Evolutionary conservation across 306 rosid species (phyloP).

Genomic region (Ormosia emarginata): DNA sequence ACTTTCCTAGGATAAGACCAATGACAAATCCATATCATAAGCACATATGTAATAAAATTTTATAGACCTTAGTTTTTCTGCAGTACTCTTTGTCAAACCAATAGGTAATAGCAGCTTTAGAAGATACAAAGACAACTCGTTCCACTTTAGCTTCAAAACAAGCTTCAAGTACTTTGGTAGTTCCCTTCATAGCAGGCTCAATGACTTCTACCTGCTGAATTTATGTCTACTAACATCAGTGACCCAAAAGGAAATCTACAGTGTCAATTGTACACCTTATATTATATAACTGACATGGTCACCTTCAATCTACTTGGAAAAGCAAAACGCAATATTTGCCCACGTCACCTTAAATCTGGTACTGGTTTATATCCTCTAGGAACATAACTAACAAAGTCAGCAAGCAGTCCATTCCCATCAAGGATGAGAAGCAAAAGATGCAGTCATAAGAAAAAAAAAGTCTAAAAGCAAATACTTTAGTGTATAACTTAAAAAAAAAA

Average conservation of each 20-base stretch:
- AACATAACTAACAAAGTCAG: too few species aligned
- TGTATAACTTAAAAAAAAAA: too few species aligned
- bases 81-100: conserved; percentile 51
- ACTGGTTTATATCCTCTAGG: too few species aligned
- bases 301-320: too few species aligned
- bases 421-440: too few species aligned
- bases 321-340: too few species aligned
- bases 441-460: too few species aligned
- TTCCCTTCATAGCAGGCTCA: conserved; percentile 74
- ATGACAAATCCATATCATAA: background rate
- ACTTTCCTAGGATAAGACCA: background rate
- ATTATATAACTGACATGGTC: too few species aligned
- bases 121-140: conserved; percentile 37
- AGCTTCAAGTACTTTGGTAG: conserved; percentile 44
- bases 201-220: conserved; percentile 49
- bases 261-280: background rate
- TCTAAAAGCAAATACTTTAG: too few species aligned
- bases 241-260: background rate
- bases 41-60: background rate
- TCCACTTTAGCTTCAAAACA: conserved; percentile 41
- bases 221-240: background rate
- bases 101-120: conserved; percentile 24
- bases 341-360: too few species aligned
- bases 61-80: conserved; percentile 28
- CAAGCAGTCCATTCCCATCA: too few species aligned